Percentiles rank a stretch among this genome's conserved stretches.
These are phyloP conservation scores for Penicillium sp. DNA, from an alignment of 2,329 filamentous ascomycete species.

Conservation along the genomic window DNA sequence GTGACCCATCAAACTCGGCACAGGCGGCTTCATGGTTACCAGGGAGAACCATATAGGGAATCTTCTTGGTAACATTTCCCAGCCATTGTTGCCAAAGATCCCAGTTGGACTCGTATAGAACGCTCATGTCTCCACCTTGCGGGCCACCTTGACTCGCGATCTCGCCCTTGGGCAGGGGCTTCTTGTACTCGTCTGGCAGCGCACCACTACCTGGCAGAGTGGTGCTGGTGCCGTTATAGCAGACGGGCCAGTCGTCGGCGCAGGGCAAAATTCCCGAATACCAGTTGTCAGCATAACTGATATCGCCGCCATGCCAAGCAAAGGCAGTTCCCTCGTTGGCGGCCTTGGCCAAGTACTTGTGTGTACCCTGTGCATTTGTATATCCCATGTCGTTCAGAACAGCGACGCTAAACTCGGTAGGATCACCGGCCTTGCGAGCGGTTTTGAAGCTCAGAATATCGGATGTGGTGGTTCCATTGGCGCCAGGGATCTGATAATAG, in stretches of 20 bases:
- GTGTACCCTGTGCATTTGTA: conserved; percentile 56
- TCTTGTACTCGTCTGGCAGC: conserved; percentile 47
- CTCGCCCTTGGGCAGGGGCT: conserved; percentile 52
- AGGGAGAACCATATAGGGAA: conserved; percentile 56
- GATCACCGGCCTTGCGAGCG: conserved; percentile 49
- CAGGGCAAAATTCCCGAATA: conserved; percentile 57
- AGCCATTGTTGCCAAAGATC: conserved; percentile 59
- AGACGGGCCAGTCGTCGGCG: conserved; percentile 53
- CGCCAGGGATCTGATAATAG: conserved; percentile 55
- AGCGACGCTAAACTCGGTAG: conserved; percentile 49
- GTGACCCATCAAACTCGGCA: conserved; percentile 53
- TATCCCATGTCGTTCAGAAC: conserved; percentile 61
- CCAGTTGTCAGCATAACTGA: conserved; percentile 58
- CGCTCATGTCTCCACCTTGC: conserved; percentile 54
- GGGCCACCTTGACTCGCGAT: conserved; percentile 52
- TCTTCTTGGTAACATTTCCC: conserved; percentile 45
- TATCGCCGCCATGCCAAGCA: conserved; percentile 59
- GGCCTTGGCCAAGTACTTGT: conserved; percentile 47
- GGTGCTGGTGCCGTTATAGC: conserved; percentile 56
- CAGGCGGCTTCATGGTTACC: conserved; percentile 58
- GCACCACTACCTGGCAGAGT: conserved; percentile 41
- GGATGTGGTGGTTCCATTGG: conserved; percentile 56
- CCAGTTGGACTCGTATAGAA: conserved; percentile 57
- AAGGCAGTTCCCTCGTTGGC: conserved; percentile 54
- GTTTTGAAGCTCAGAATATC: conserved; percentile 54